Evolutionary conservation across 352 stramenopile genomes (phyloP), one percentile per base, ranked within the genome.

Genomic region (Phytophthora sp.): DNA sequence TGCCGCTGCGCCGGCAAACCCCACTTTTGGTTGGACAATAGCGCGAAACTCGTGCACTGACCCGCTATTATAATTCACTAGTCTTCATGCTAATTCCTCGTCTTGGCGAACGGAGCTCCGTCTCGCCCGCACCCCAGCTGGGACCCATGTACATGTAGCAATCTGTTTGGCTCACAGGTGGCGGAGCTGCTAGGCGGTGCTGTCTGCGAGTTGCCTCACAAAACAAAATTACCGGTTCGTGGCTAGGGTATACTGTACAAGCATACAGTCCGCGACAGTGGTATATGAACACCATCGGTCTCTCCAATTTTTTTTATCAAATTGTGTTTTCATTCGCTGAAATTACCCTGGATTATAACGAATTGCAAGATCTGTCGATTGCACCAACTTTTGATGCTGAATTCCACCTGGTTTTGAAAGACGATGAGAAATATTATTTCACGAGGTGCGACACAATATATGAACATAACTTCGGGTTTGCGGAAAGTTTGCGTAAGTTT

Each of bases 91-190:
- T 51, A 39, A 47, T 56, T 8, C 12, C 51, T 59, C 18, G 15
- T 21, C 13, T 38, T 15, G 15, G 18, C 23, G 29, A 27, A 50
- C 52, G 4, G 35, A 39, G 45, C 39, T 65, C 21, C 26, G 56
- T 74, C 53, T 70, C 42, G 50, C 50, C 35, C 46, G 18, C 46
- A 1, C 2, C 8, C 41, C 61, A 74, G 66, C 61, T 74, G 66
- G 47, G 50, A 45, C 9, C 11, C 21, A 51, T n/a, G n/a, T n/a
- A n/a, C n/a, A n/a, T n/a, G n/a, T n/a, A 26, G 20, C 30, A 51
- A 15, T 18, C 24, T 67, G 66, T 73, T 59, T 73, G 66, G 66
- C 66, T 69, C 66, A 58, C 38, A 53, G 29, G 23, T 16, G 21
- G 29, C 27, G 9, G 18, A 46, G 39, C 36, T 44, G 57, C 58